These are phyloP conservation scores for Usnea hakonensis DNA, from an alignment of 495 filamentous ascomycete genomes.

Conservation along the genomic window DNA sequence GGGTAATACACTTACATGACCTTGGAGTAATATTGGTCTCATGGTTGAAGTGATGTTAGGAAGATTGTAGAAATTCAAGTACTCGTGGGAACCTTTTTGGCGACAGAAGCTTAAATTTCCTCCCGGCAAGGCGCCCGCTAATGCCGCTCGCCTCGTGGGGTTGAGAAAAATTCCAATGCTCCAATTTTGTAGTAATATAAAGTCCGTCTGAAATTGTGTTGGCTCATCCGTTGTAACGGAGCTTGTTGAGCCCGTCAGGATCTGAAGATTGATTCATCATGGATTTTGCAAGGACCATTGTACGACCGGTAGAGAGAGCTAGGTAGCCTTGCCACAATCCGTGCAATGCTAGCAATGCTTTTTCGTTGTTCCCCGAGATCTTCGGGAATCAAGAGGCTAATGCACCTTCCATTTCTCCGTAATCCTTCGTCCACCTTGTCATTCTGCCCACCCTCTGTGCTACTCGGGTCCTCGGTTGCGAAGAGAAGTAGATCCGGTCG, in stretches of 20 bases:
- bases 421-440: not conserved
- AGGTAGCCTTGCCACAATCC: not conserved
- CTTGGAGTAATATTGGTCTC: constrained; percentile 90
- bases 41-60: constrained; percentile 43
- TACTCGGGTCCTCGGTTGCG: not conserved
- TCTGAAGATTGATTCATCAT: not conserved
- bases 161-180: not conserved
- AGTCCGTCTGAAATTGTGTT: not conserved
- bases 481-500: not conserved
- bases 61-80: not conserved
- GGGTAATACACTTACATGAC: constrained; percentile 57
- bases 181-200: not conserved
- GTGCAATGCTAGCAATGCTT: constrained; percentile 11
- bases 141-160: not conserved
- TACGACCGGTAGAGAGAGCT: not conserved
- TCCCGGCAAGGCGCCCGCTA: not conserved
- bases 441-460: not conserved
- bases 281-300: not conserved
- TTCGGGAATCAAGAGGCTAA: constrained; percentile 4
- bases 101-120: constrained; percentile 10
- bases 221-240: not conserved
- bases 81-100: constrained; percentile 15
- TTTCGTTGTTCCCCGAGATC: constrained; percentile 3
- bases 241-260: not conserved
- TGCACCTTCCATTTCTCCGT: not conserved